A percentile compares a stretch with the other conserved stretches of the same genome.
These are phyloP conservation scores for Raffaelea albimanens DNA, from an alignment of 2,329 filamentous ascomycete genomes.

Conservation along the genomic window DNA sequence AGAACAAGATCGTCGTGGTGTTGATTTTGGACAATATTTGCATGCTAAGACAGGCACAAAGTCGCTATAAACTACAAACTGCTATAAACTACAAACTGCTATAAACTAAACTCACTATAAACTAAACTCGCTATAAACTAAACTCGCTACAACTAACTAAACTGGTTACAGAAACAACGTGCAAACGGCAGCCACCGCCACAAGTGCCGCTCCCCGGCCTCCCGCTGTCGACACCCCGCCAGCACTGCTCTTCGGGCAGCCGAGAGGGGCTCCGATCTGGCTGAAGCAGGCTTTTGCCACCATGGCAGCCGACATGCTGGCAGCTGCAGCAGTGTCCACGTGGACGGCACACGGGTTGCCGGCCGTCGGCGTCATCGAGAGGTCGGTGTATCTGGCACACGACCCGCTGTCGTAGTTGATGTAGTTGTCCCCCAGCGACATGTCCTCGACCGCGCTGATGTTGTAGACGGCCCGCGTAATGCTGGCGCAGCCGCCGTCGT, in stretches of 20 bases:
- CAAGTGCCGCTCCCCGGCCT: neutral
- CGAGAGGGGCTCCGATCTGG: neutral
- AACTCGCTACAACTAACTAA: too few relatives aligned
- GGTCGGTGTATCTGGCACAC: neutral
- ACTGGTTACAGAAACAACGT: too few relatives aligned
- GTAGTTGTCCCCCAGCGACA: neutral
- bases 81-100: too few relatives aligned
- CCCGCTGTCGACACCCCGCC: neutral
- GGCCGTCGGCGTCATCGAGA: too few relatives aligned
- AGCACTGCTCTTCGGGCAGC: neutral
- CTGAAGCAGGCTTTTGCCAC: neutral
- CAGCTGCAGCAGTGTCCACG: conserved; percentile 9
- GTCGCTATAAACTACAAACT: too few relatives aligned
- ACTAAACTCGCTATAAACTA: too few relatives aligned
- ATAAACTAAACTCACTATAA: too few relatives aligned
- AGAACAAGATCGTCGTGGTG: too few relatives aligned
- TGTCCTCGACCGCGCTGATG: neutral
- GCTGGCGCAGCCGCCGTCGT: neutral
- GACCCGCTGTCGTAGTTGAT: neutral
- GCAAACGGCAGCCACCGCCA: neutral
- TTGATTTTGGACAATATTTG: too few relatives aligned
- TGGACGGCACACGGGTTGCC: conserved; percentile 9
- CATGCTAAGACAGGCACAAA: too few relatives aligned
- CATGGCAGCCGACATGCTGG: conserved; percentile 1
- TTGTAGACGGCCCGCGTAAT: neutral